Evolutionary conservation across 345 rosid species (phyloP).

Genomic region (Bruguiera parviflora): DNA sequence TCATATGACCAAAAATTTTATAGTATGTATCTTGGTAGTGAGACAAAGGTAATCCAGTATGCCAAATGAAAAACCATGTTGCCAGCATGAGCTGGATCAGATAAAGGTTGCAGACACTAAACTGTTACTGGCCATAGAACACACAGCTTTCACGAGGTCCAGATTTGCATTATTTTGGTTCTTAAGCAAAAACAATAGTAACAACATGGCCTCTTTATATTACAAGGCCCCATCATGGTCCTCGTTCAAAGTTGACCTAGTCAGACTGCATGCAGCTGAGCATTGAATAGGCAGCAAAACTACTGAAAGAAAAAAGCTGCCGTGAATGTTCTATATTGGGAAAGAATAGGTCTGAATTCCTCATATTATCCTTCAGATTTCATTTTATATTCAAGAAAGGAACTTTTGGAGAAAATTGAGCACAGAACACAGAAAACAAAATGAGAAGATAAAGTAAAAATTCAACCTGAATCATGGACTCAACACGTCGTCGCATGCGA

Average conservation of each 20-base stretch:
- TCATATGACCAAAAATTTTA: too few relatives aligned
- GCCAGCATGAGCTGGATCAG: not conserved
- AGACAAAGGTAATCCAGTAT: too few relatives aligned
- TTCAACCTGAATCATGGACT: slow-evolving; percentile 79
- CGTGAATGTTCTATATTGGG: not conserved
- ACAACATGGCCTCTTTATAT: not conserved
- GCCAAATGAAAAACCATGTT: not conserved
- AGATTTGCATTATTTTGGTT: not conserved
- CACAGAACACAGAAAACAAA: not conserved
- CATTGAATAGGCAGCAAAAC: not conserved
- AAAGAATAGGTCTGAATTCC: not conserved
- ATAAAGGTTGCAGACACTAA: not conserved
- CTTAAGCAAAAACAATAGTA: too few relatives aligned
- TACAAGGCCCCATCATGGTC: not conserved
- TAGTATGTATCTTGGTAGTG: too few relatives aligned
- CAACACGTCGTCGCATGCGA: slow-evolving; percentile 90
- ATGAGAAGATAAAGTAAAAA: not conserved
- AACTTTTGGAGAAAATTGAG: not conserved
- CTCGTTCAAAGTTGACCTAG: not conserved
- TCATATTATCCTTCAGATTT: not conserved
- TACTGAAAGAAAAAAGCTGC: not conserved
- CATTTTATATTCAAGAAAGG: not conserved
- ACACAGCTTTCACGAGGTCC: not conserved
- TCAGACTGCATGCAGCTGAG: not conserved
- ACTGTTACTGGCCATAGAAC: not conserved